Percentiles rank a stretch among this genome's conserved stretches.
These are phyloP conservation scores for Detonula confervacea DNA, from an alignment of 352 stramenopile genomes.

Conservation along the genomic window DNA sequence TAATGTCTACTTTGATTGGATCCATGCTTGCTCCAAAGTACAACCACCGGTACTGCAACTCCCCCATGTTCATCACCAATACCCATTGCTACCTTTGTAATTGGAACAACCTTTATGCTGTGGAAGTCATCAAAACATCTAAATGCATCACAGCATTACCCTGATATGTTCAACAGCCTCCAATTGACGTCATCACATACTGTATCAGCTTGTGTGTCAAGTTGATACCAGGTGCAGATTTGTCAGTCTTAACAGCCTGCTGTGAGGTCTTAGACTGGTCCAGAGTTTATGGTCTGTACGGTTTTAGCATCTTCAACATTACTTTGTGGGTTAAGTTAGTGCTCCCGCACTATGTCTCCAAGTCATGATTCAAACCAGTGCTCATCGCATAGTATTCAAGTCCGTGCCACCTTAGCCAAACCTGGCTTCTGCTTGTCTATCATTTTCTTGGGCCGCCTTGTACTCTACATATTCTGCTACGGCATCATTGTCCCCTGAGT, in stretches of 20 bases:
- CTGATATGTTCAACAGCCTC: slow-evolving; percentile 4
- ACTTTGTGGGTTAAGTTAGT: neutral
- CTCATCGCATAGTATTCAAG: neutral
- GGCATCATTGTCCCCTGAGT: no score
- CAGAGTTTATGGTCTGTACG: slow-evolving; percentile 3
- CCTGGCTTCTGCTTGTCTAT: neutral
- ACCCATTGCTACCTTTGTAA: slow-evolving; percentile 18
- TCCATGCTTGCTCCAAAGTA: slow-evolving; percentile 41
- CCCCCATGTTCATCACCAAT: neutral
- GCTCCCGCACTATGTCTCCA: neutral
- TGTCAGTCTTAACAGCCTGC: neutral
- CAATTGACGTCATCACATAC: slow-evolving; percentile 27
- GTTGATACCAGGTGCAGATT: slow-evolving; percentile 5
- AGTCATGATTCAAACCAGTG: neutral
- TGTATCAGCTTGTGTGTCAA: slow-evolving; percentile 37
- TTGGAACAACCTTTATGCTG: slow-evolving; percentile 20
- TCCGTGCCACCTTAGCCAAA: slow-evolving; percentile 18
- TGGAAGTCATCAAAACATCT: slow-evolving; percentile 29
- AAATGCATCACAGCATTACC: slow-evolving; percentile 16
- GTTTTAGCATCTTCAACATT: neutral
- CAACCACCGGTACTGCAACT: slow-evolving; percentile 33
- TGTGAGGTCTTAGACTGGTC: neutral
- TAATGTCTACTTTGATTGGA: slow-evolving; percentile 45
- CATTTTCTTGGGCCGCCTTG: neutral
- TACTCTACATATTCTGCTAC: neutral